Percentiles rank a stretch among this genome's conserved stretches.
Conservation (phyloP, 371 early-diverging fungal species). For the Mortierella sp. region DNA sequence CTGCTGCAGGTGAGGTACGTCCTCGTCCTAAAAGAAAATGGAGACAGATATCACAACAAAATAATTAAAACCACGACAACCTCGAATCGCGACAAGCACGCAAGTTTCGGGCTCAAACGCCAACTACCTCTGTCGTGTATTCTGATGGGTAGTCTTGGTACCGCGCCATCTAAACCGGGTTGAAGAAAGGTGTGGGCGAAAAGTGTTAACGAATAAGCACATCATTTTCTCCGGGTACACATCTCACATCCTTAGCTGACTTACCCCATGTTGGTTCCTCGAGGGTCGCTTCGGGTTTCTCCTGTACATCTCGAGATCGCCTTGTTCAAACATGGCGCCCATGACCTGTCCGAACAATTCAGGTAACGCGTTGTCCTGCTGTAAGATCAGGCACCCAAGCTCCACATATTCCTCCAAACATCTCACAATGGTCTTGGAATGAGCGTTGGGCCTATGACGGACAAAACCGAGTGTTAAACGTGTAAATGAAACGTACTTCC, state of each 20-base stretch:
- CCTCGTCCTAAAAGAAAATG: constrained; percentile 30
- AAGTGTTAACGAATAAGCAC: too few species aligned
- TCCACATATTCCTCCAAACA: constrained; percentile 40
- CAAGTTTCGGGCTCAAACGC: background rate
- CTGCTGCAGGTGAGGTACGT: constrained; percentile 40
- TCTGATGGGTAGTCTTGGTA: constrained; percentile 39
- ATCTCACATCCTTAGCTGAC: constrained; percentile 10
- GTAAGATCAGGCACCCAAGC: constrained; percentile 31
- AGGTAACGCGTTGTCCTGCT: constrained; percentile 32
- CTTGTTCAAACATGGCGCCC: constrained; percentile 38
- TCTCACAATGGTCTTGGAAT: constrained; percentile 11
- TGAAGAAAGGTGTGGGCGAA: background rate
- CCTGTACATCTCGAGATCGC: constrained; percentile 41
- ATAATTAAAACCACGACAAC: background rate
- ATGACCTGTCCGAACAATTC: constrained; percentile 34
- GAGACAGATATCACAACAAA: background rate
- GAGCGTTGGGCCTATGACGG: constrained; percentile 24
- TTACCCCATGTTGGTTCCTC: constrained; percentile 34
- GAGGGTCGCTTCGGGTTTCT: constrained; percentile 49
- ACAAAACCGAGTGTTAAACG: background rate
- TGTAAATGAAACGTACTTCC: background rate
- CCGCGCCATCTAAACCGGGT: constrained; percentile 22
- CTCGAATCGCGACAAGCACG: background rate
- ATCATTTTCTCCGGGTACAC: background rate
- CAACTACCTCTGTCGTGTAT: constrained; percentile 36